Conservation (phyloP, 2,329 filamentous ascomycete genomes). For the Lanzia echinophila region DNA sequence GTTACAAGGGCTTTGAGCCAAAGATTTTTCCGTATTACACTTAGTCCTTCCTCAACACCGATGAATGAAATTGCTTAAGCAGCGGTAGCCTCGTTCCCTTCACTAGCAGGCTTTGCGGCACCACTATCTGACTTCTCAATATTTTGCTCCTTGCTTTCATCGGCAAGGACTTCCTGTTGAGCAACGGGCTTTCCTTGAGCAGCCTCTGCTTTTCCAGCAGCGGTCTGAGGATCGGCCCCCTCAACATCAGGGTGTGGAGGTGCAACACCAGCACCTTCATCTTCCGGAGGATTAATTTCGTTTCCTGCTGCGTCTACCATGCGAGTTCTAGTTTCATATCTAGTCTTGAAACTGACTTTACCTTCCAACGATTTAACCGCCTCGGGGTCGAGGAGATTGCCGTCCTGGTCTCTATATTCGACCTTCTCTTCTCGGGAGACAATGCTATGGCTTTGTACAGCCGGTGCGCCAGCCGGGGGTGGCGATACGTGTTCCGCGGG, state of each 20-base stretch:
- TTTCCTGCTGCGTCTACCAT: constrained; percentile 75
- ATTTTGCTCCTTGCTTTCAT: constrained; percentile 54
- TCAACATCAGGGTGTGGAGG: constrained; percentile 40
- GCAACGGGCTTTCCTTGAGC: constrained; percentile 37
- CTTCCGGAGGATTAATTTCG: constrained; percentile 45
- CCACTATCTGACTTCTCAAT: constrained; percentile 37
- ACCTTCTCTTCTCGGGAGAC: constrained; percentile 64
- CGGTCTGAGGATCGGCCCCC: constrained; percentile 53
- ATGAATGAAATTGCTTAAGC: constrained; percentile 20
- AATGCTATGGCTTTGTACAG: constrained; percentile 23
- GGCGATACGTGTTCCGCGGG: constrained; percentile 21
- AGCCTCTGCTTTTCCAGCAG: constrained; percentile 32
- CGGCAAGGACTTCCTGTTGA: constrained; percentile 37
- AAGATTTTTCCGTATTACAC: constrained; percentile 1
- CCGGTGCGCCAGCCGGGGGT: constrained; percentile 10
- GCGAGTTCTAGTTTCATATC: constrained; percentile 89
- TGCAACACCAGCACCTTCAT: constrained; percentile 20
- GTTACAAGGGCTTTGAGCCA: constrained; percentile 6
- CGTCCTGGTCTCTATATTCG: constrained; percentile 92
- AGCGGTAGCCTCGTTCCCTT: constrained; percentile 49
- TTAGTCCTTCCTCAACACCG: neutral
- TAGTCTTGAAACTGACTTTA: constrained; percentile 92
- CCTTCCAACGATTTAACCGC: constrained; percentile 80
- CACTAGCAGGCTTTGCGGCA: constrained; percentile 55
- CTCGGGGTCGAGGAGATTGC: constrained; percentile 77